Base-by-base conservation (phyloP, 2,329 filamentous ascomycete species). In the Penicillium janthinellum region DNA sequence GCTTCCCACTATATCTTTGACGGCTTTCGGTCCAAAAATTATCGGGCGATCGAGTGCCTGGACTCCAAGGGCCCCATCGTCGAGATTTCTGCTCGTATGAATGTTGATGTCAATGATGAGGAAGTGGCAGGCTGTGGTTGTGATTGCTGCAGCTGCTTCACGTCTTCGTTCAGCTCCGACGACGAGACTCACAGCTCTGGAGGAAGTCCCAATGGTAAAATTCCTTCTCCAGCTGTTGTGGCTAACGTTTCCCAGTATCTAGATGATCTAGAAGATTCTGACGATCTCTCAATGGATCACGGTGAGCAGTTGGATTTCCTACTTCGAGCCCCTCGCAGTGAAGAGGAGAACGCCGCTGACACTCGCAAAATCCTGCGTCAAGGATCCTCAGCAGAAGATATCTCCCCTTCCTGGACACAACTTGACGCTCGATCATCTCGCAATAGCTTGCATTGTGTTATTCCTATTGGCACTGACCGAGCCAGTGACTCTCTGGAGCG, bases 31-130 rank as follows among this genome's bases (percentile, higher is more conserved):
- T 11, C 37, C 6, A 41, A 34, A 2, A 7, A 25, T 0, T 55
- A 49, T 34, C 49, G 8, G 4, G 4, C 1, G 3, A 57, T 67
- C 8, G 64, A 67, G n/a, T 60, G 64, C 8, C 5, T 62, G 15
- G 25, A 47, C 20, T 28, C 25, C 5, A 20, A 31, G 5, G 34
- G 15, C 3, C 35, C 57, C 0, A 28, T 58, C 1, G 34, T 67
- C 12, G 35, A 64, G 22, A 25, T 63, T 10, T 31, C 47, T 8
- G 60, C 38, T 6, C 50, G 54, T 12, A 57, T 64, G 51, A 56
- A 42, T 35, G 2, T 22, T 28, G 14, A 38, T 38, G 38, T 31
- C 10, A 57, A 22, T 37, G 47, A 35, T 12, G 20, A 34, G 11
- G 11, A 31, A 42, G 35, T 41, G 10, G 5, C 12, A 14, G 22